Evolutionary conservation across 1,284 basidiomycete genomes (phyloP).

Genomic region (Apiotrichum veenhuisii): DNA sequence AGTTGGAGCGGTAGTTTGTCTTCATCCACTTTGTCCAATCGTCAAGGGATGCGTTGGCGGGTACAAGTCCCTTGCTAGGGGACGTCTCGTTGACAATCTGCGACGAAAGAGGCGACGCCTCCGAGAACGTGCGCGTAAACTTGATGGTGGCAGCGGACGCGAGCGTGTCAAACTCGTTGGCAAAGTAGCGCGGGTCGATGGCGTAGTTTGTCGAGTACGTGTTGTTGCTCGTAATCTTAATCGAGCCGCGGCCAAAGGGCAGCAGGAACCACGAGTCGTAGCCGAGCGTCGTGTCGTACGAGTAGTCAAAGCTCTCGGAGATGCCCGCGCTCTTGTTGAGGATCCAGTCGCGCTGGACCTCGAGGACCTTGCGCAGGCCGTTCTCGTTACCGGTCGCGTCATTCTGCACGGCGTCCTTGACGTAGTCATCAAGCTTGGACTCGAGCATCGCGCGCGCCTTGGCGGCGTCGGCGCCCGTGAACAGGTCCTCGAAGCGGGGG

Average conservation of each 20-base stretch:
- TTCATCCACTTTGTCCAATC: conserved; percentile 46
- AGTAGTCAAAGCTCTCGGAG: conserved; percentile 40
- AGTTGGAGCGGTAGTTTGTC: conserved; percentile 34
- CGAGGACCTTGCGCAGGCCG: conserved; percentile 33
- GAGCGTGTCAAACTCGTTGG: conserved; percentile 33
- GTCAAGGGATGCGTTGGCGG: conserved; percentile 31
- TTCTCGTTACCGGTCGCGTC: conserved; percentile 28
- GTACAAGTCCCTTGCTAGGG: conserved; percentile 43
- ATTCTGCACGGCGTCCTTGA: conserved; percentile 34
- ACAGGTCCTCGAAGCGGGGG: conserved; percentile 38
- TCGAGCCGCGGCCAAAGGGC: conserved; percentile 43
- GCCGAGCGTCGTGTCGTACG: conserved; percentile 31
- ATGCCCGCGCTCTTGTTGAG: conserved; percentile 39
- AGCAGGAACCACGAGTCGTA: conserved; percentile 47
- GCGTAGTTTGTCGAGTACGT: conserved; percentile 26
- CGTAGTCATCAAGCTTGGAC: conserved; percentile 37
- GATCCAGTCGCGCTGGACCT: conserved; percentile 46
- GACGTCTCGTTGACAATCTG: too few species aligned
- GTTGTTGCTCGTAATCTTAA: conserved; percentile 37
- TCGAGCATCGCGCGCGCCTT: conserved; percentile 25
- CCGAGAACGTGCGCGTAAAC: conserved; percentile 25
- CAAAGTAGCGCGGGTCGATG: conserved; percentile 49
- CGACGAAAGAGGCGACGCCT: conserved; percentile 15
- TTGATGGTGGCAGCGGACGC: conserved; percentile 21
- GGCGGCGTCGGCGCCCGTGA: conserved; percentile 23